phyloP scores from a whole-genome alignment of 306 rosid species.

The Calophaca sinica region DNA sequence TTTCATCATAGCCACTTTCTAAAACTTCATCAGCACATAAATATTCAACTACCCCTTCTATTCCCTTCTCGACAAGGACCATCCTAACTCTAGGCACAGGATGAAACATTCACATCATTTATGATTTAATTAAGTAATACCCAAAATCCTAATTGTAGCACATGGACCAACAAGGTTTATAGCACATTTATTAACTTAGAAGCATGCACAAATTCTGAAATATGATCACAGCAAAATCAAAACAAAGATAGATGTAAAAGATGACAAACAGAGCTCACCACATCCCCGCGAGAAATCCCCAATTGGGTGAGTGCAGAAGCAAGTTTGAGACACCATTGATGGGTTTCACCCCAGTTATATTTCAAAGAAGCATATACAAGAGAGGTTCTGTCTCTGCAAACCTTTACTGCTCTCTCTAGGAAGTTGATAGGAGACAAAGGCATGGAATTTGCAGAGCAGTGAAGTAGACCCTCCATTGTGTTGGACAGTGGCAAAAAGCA shows the following conservation, averaged over 20 bases:
- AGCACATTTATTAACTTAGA: too few species aligned
- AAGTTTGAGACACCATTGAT: slow-evolving; percentile 65
- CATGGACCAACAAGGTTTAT: neutral
- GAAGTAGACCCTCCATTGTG: slow-evolving; percentile 71
- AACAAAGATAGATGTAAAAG: neutral
- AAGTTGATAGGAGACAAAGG: slow-evolving; percentile 78
- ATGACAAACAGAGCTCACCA: slow-evolving; percentile 56
- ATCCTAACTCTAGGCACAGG: too few species aligned
- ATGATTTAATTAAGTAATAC: too few species aligned
- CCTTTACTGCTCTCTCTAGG: slow-evolving; percentile 76
- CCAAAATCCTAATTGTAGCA: too few species aligned
- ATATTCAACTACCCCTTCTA: too few species aligned
- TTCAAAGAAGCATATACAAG: slow-evolving; percentile 60
- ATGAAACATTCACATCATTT: too few species aligned
- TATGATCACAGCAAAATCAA: slow-evolving; percentile 23
- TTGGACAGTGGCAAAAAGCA: too few species aligned
- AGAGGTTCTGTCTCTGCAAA: slow-evolving; percentile 61
- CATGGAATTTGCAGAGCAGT: slow-evolving; percentile 63
- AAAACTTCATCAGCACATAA: too few species aligned
- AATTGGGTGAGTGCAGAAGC: slow-evolving; percentile 70
- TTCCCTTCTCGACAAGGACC: too few species aligned
- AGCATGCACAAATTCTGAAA: too few species aligned
- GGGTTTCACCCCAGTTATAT: slow-evolving; percentile 70
- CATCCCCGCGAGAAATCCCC: slow-evolving; percentile 78
- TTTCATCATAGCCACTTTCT: too few species aligned